These are phyloP conservation scores for Neodidymelliopsis sp. DNA, from an alignment of 2,329 filamentous ascomycete genomes.

Conservation along the genomic window DNA sequence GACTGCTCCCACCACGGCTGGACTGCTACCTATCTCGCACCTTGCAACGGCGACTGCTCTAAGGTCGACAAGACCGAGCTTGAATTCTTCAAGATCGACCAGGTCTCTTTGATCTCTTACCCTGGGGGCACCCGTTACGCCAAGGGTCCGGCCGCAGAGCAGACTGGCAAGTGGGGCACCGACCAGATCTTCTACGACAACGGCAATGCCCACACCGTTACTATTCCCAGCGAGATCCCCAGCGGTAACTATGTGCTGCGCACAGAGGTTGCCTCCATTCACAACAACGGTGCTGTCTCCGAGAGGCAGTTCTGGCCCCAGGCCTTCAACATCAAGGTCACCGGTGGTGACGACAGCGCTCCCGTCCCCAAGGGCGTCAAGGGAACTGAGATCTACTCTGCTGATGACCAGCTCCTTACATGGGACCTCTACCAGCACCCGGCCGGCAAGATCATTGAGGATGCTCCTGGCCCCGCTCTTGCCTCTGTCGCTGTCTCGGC, in stretches of 20 bases:
- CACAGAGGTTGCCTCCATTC: constrained; percentile 45
- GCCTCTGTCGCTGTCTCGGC: constrained; percentile 25
- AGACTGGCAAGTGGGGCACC: constrained; percentile 43
- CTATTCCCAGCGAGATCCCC: constrained; percentile 42
- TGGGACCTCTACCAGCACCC: constrained; percentile 43
- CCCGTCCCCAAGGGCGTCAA: constrained; percentile 36
- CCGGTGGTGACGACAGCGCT: constrained; percentile 36
- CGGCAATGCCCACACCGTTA: constrained; percentile 41
- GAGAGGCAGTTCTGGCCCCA: constrained; percentile 48
- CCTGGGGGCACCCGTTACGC: constrained; percentile 36
- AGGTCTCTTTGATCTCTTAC: constrained; percentile 38
- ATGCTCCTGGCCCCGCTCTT: constrained; percentile 33
- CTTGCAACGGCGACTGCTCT: constrained; percentile 45
- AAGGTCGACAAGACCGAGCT: constrained; percentile 41
- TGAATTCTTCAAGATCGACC: constrained; percentile 46
- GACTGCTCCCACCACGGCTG: constrained; percentile 45
- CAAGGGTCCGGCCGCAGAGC: constrained; percentile 26
- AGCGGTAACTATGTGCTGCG: constrained; percentile 47
- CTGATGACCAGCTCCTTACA: constrained; percentile 36
- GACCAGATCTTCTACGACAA: constrained; percentile 47
- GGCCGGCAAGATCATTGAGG: constrained; percentile 30
- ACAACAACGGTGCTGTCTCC: constrained; percentile 43
- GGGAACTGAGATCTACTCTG: constrained; percentile 41
- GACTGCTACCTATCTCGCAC: constrained; percentile 43
- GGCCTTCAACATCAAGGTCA: constrained; percentile 46